phyloP scores from a whole-genome alignment of 176 grass and related monocot genomes.

The Oryza coarctata region DNA sequence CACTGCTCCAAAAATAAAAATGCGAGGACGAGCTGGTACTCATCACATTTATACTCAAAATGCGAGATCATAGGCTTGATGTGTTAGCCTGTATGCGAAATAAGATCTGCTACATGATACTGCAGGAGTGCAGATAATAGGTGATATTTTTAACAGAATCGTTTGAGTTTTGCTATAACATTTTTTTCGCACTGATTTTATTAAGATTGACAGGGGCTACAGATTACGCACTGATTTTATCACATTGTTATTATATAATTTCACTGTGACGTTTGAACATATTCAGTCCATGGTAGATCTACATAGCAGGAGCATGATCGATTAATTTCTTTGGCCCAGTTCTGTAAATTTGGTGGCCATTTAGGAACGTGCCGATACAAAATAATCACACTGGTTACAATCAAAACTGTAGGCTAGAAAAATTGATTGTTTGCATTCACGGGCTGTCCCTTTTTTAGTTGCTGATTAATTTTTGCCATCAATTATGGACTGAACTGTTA shows the following conservation, averaged over 20 bases:
- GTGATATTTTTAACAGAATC: not conserved
- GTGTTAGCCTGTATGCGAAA: not conserved
- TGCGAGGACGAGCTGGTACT: not conserved
- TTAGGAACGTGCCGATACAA: no score
- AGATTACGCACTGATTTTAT: no score
- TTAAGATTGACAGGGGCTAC: not conserved
- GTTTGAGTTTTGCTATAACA: no score
- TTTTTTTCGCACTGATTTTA: no score
- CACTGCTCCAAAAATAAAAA: not conserved
- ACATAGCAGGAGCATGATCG: not conserved
- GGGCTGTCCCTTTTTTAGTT: no score
- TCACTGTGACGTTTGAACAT: not conserved
- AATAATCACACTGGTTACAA: not conserved
- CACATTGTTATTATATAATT: not conserved
- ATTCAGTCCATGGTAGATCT: not conserved
- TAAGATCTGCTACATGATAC: not conserved
- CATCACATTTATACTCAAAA: not conserved
- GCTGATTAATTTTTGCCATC: no score
- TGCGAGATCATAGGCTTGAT: not conserved
- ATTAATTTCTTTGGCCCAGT: not conserved
- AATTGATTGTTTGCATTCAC: not conserved
- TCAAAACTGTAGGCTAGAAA: not conserved
- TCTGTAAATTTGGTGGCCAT: not conserved
- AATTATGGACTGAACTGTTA: not conserved
- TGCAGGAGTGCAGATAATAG: not conserved